Conservation (phyloP, 1,139 yeast species). For the Saccharomycopsis crataegensis region DNA sequence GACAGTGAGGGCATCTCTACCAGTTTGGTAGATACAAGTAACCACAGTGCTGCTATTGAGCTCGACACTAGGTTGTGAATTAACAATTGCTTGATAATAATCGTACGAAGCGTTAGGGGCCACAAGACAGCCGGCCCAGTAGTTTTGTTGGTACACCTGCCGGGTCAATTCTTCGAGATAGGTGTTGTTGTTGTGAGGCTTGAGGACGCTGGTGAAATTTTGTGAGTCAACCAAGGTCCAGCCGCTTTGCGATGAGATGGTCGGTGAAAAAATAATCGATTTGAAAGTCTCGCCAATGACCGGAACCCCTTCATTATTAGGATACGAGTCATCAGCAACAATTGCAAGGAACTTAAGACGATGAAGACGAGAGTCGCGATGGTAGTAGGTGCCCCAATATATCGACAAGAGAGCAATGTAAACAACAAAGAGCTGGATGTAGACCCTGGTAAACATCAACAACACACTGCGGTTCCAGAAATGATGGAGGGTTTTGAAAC, state of each 20-base stretch:
- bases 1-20: conserved; percentile 9
- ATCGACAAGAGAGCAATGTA: conserved; percentile 15
- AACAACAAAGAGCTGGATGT: conserved; percentile 9
- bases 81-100: not conserved
- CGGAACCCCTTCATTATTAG: conserved; percentile 2
- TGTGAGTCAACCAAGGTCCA: conserved; percentile 9
- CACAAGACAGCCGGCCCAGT: conserved; percentile 18
- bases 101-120: conserved; percentile 6
- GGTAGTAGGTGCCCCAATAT: conserved; percentile 16
- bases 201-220: not conserved
- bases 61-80: no score
- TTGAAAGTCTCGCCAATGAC: conserved; percentile 6
- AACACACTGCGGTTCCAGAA: conserved; percentile 14
- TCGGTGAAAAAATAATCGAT: not conserved
- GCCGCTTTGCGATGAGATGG: conserved; percentile 1
- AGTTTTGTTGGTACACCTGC: conserved; percentile 10
- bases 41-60: not conserved
- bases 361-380: conserved; percentile 2
- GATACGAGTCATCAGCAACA: conserved; percentile 5
- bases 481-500: conserved; percentile 3
- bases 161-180: conserved; percentile 6
- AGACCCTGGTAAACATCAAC: conserved; percentile 13
- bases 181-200: not conserved
- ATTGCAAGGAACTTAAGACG: conserved; percentile 10
- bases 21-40: conserved; percentile 11